These are phyloP conservation scores for Trichoderma lentiforme DNA, from an alignment of 2,329 filamentous ascomycete species.

Conservation along the genomic window DNA sequence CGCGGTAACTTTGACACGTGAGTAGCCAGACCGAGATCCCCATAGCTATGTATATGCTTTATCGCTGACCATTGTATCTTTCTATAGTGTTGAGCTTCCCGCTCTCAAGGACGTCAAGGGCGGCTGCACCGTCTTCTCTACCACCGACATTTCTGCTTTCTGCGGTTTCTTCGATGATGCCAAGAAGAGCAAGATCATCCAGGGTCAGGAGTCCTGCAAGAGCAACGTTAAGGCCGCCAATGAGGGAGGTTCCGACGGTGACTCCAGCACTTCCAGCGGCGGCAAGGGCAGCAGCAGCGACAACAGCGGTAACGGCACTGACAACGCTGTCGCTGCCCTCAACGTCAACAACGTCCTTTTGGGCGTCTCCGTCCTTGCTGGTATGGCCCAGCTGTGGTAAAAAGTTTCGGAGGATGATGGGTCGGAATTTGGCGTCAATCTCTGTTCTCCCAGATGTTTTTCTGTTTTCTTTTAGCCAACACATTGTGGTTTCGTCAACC, in stretches of 20 bases:
- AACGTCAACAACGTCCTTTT: slow-evolving; percentile 46
- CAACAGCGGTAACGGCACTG: slow-evolving; percentile 28
- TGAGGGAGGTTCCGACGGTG: slow-evolving; percentile 38
- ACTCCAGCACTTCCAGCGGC: slow-evolving; percentile 27
- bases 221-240: slow-evolving; percentile 53
- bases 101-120: slow-evolving; percentile 65
- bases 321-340: slow-evolving; percentile 44
- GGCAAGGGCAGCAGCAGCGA: slow-evolving; percentile 21
- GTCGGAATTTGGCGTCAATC: slow-evolving; percentile 36
- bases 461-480: slow-evolving; percentile 34
- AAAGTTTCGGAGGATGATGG: slow-evolving; percentile 26
- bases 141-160: slow-evolving; percentile 58
- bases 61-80: background rate
- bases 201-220: slow-evolving; percentile 47
- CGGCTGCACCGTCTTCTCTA: slow-evolving; percentile 67
- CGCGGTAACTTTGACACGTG: slow-evolving; percentile 81
- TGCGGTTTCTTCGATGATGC: slow-evolving; percentile 47
- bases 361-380: slow-evolving; percentile 46
- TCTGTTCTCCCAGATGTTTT: slow-evolving; percentile 34
- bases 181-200: slow-evolving; percentile 36
- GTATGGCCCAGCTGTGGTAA: slow-evolving; percentile 53
- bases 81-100: slow-evolving; percentile 66
- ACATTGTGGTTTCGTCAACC: slow-evolving; percentile 34
- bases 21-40: slow-evolving; percentile 37
- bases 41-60: background rate